These are phyloP conservation scores for Hymenoscyphus albidus DNA, from an alignment of 2,329 filamentous ascomycete species.

Conservation along the genomic window DNA sequence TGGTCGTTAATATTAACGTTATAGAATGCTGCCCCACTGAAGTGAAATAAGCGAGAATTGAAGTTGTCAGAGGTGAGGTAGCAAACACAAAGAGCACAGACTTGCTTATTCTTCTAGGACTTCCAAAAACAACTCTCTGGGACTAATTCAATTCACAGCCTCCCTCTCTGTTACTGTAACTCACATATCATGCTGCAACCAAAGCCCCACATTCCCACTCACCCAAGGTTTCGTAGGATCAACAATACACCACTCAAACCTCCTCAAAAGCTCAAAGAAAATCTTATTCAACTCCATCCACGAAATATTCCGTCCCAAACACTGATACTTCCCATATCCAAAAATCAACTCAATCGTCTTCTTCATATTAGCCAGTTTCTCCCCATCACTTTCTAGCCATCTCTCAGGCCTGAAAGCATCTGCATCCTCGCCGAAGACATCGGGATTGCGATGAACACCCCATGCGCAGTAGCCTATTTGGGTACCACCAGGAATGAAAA, in stretches of 20 bases:
- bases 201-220: constrained; percentile 5
- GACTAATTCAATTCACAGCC: neutral
- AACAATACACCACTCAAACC: constrained; percentile 12
- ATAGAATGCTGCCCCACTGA: too few species aligned
- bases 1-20: too few species aligned
- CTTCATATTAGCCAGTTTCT: constrained; percentile 33
- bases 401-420: constrained; percentile 45
- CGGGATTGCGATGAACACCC: constrained; percentile 36
- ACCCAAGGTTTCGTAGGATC: constrained; percentile 6
- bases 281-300: constrained; percentile 47
- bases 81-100: too few species aligned
- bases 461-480: constrained; percentile 36
- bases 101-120: too few species aligned
- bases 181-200: constrained; percentile 11
- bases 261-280: constrained; percentile 34
- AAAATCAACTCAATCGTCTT: constrained; percentile 42
- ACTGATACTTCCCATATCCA: constrained; percentile 42
- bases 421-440: constrained; percentile 28
- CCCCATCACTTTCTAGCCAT: constrained; percentile 40
- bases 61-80: too few species aligned
- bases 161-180: constrained; percentile 4
- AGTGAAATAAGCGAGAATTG: too few species aligned
- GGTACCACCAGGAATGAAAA: constrained; percentile 18
- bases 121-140: neutral
- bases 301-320: constrained; percentile 46